Evolutionary conservation across 1,284 basidiomycete species (phyloP), one percentile per base, ranked within the genome.

Genomic region (Cutaneotrichosporon spelunceum): DNA sequence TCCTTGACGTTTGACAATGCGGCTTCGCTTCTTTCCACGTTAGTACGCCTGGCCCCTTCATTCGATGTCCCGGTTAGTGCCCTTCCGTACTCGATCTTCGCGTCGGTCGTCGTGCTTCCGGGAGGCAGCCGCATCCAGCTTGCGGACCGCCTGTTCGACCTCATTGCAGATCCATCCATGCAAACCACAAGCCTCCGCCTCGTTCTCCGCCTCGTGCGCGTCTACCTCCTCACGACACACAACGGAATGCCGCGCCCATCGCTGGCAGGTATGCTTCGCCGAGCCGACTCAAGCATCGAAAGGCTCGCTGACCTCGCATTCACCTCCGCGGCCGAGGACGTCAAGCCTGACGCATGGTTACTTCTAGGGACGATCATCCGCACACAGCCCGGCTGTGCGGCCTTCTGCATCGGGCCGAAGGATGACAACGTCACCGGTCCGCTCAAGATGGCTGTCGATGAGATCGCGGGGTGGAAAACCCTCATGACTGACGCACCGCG

Each of bases 381-480:
- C 65, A 88, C 87, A 60, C 92, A 95, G 71, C 92, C 93, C 1
- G 91, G 93, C 0, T 82, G 96, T 6, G 91, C 91, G 0, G 84
- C 85, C 49, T 82, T 96, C 19, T 88, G 95, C 92, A 56, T 86
- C 86, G 0, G 93, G 84, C 74, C 73, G 16, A 65, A 71, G 44
- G 57, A 57, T 21, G 64, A 84, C 1, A 77, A 90, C 7, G 33
- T 61, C 19, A 29, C 23, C 2, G 61, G 61, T 2, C 56, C 59
- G 10, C 66, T 82, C 44, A 73, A 74, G 56, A 70, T 76, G 24
- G 91, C 90, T 0, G 81, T 84, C 8, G 84, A 88, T 30, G 84
- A 86, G 61, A 79, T 68, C 16, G 27, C 54, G 33, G 56, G 58
- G 91, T 90, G 90, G 84, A 85, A 57, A 84, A 84, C 33, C 77